These are phyloP conservation scores for Daldinia vernicosa DNA, from an alignment of 495 filamentous ascomycete species.

Conservation along the genomic window DNA sequence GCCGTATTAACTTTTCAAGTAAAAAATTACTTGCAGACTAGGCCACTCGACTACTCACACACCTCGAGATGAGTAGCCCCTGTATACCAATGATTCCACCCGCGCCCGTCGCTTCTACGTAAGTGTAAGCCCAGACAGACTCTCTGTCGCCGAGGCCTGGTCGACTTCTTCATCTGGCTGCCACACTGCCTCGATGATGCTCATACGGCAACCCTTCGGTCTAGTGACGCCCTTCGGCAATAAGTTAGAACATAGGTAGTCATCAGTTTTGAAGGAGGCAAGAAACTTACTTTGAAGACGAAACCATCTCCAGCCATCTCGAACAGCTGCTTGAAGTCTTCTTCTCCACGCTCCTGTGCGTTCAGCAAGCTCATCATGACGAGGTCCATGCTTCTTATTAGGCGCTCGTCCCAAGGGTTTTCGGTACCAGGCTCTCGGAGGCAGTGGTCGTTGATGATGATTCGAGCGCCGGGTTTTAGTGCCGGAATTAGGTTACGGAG, in stretches of 20 bases:
- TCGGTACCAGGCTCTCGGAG: slow-evolving; percentile 55
- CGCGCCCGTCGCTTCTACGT: background rate
- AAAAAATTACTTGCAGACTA: slow-evolving; percentile 19
- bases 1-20: slow-evolving; percentile 5
- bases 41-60: slow-evolving; percentile 1
- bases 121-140: background rate
- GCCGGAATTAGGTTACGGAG: slow-evolving; percentile 63
- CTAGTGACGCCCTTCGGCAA: slow-evolving; percentile 49
- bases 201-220: slow-evolving; percentile 57
- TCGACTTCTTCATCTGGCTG: slow-evolving; percentile 41
- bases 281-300: slow-evolving; percentile 51
- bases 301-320: slow-evolving; percentile 53
- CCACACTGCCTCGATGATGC: slow-evolving; percentile 62
- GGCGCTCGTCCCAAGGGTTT: slow-evolving; percentile 59
- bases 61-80: slow-evolving; percentile 7
- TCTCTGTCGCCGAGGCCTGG: background rate
- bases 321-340: slow-evolving; percentile 61
- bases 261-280: background rate
- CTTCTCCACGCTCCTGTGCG: slow-evolving; percentile 61
- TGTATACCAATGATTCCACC: background rate
- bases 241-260: slow-evolving; percentile 17
- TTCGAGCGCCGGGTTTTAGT: slow-evolving; percentile 61
- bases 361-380: slow-evolving; percentile 65
- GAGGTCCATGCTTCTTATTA: slow-evolving; percentile 64
- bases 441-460: slow-evolving; percentile 64